Conservation (phyloP, 352 stramenopile species). For the Globisporangium radiosum region DNA sequence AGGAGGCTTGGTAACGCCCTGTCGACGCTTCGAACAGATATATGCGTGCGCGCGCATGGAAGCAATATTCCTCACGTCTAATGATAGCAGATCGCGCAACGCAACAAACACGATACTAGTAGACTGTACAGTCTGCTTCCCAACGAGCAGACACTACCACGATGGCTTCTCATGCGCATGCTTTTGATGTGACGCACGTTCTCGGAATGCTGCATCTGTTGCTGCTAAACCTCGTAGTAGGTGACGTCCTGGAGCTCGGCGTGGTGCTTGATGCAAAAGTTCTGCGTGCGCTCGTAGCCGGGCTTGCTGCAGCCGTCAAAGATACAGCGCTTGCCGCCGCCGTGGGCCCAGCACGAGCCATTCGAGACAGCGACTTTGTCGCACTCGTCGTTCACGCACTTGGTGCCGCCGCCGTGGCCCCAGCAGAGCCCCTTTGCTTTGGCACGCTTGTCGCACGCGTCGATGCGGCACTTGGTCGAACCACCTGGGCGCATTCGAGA, state of each 20-base stretch:
- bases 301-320: constrained; percentile 28
- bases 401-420: constrained; percentile 15
- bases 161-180: neutral
- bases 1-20: too few species aligned
- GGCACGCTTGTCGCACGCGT: constrained; percentile 13
- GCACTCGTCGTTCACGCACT: constrained; percentile 11
- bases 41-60: too few species aligned
- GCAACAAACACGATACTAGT: too few species aligned
- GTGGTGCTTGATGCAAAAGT: constrained; percentile 23
- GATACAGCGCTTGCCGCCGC: constrained; percentile 26
- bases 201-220: neutral
- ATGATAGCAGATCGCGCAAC: too few species aligned
- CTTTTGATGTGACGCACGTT: too few species aligned
- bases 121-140: too few species aligned
- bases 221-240: constrained; percentile 20
- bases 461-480: constrained; percentile 14
- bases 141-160: neutral
- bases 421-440: constrained; percentile 19
- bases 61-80: too few species aligned
- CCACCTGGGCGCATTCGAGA: constrained; percentile 1
- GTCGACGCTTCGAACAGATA: too few species aligned
- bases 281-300: constrained; percentile 25
- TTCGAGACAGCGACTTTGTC: constrained; percentile 17
- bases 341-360: constrained; percentile 28
- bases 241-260: constrained; percentile 17